Conservation (phyloP, 768 basidiomycete genomes). For the Cystofilobasidium bisporidii region DNA sequence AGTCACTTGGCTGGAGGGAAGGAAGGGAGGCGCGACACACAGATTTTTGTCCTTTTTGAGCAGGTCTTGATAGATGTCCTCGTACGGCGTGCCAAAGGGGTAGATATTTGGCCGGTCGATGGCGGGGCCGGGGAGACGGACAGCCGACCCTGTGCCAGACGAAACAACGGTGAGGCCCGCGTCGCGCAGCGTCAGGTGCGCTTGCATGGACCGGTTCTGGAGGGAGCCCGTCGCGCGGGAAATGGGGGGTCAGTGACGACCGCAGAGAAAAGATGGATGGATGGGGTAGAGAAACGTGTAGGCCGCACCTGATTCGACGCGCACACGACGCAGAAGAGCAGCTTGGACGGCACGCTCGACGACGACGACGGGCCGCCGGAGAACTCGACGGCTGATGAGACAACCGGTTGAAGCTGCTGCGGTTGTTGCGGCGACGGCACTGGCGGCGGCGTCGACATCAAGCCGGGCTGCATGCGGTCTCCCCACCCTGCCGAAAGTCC, state of each 20-base stretch:
- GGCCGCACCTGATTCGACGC: conserved; percentile 94
- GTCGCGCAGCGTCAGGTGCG: conserved; percentile 46
- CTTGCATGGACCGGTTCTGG: conserved; percentile 98
- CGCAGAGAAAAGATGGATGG: too few species aligned
- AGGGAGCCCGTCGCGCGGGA: too few species aligned
- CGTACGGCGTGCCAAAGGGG: conserved; percentile 91
- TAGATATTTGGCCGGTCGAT: conserved; percentile 98
- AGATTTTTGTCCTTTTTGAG: conserved; percentile 68
- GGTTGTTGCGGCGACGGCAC: neutral
- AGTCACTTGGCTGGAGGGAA: too few species aligned
- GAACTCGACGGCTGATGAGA: neutral
- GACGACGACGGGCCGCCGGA: too few species aligned
- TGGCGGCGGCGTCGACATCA: neutral
- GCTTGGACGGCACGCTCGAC: neutral
- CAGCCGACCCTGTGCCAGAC: conserved; percentile 91
- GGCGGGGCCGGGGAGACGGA: conserved; percentile 87
- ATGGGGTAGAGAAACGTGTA: too few species aligned
- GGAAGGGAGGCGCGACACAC: conserved; percentile 52
- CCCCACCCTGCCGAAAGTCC: neutral
- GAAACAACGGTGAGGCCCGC: conserved; percentile 86
- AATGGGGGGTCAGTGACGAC: neutral
- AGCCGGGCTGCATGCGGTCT: conserved; percentile 10
- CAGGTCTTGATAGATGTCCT: conserved; percentile 86
- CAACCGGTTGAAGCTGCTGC: neutral
- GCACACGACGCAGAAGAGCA: conserved; percentile 84